A percentile compares a stretch with the other conserved stretches of the same genome.
phyloP scores from a whole-genome alignment of 495 filamentous ascomycete species.

The Massariosphaeria phaeospora region DNA sequence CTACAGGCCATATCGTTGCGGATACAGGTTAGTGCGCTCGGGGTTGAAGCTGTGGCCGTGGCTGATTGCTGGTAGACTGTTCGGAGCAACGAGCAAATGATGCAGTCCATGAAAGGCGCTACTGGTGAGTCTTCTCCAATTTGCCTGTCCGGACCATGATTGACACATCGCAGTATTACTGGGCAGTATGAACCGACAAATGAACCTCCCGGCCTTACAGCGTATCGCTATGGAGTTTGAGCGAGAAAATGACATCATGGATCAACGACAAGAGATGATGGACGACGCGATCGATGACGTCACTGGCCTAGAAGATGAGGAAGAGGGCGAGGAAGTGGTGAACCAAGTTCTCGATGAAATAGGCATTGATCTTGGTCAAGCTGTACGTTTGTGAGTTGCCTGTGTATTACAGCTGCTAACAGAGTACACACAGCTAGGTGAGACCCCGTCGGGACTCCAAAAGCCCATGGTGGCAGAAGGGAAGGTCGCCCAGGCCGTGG shows the following conservation, averaged over 20 bases:
- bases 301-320: constrained; percentile 83
- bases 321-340: constrained; percentile 91
- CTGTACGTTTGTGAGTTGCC: constrained; percentile 55
- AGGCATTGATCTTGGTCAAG: constrained; percentile 81
- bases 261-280: constrained; percentile 99
- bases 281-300: constrained; percentile 99
- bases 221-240: constrained; percentile 99
- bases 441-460: constrained; percentile 44
- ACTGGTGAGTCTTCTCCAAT: constrained; percentile 46
- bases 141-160: neutral
- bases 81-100: constrained; percentile 98
- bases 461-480: constrained; percentile 40
- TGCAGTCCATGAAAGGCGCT: constrained; percentile 98
- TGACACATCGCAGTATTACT: constrained; percentile 53
- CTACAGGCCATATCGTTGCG: constrained; percentile 91
- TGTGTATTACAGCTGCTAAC: constrained; percentile 22
- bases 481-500: constrained; percentile 44
- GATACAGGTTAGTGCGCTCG: constrained; percentile 65
- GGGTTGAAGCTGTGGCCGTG: neutral
- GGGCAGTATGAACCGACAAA: constrained; percentile 91
- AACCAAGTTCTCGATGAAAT: constrained; percentile 96
- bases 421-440: constrained; percentile 39
- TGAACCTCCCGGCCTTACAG: constrained; percentile 94
- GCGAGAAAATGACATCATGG: constrained; percentile 98
- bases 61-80: constrained; percentile 61